Conservation (phyloP, 2,329 filamentous ascomycete genomes). For the Leptographium lundbergii region DNA sequence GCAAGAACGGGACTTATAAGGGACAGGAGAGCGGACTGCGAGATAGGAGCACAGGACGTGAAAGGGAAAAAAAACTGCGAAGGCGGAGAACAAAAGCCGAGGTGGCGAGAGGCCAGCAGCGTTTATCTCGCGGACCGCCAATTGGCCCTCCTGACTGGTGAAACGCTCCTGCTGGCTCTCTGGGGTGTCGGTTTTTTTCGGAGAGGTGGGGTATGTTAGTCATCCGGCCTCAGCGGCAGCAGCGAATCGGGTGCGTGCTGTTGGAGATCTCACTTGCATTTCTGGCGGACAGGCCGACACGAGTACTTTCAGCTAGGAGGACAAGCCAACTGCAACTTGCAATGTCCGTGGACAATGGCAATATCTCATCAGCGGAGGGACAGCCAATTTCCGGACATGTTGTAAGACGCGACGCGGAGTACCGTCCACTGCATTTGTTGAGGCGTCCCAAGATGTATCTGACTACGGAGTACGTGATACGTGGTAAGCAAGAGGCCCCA, state of each 20-base stretch:
- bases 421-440: too few species aligned
- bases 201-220: not conserved
- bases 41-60: not conserved
- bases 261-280: not conserved
- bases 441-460: too few species aligned
- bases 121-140: not conserved
- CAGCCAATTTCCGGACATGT: too few species aligned
- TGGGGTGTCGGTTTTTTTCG: not conserved
- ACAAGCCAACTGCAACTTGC: too few species aligned
- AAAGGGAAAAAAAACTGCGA: not conserved
- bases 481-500: too few species aligned
- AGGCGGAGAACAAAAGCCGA: not conserved
- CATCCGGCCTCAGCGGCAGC: not conserved
- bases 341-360: too few species aligned
- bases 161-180: not conserved
- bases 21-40: not conserved
- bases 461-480: too few species aligned
- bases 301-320: not conserved
- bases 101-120: constrained; percentile 1
- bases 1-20: not conserved
- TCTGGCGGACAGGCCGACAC: not conserved
- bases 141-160: constrained; percentile 3
- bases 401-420: too few species aligned
- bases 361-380: too few species aligned
- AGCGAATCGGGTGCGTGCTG: not conserved